A percentile compares a stretch with the other conserved stretches of the same genome.
Conservation (phyloP, 495 filamentous ascomycete species). For the Penicillium ochrochloron region DNA sequence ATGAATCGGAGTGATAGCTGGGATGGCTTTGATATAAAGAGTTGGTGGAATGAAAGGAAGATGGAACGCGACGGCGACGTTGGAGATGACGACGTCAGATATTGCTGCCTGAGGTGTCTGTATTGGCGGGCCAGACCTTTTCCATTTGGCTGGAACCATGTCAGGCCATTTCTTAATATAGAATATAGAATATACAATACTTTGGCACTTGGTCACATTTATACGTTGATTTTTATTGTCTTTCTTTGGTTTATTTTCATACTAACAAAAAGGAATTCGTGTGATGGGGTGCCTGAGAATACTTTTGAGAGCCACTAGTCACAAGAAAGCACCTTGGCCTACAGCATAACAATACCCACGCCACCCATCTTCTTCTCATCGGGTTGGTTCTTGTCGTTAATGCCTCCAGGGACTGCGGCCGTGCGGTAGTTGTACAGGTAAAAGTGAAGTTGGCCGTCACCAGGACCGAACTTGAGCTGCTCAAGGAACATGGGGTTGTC, state of each 20-base stretch:
- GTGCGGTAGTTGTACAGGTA: conserved; percentile 97
- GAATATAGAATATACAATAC: too few relatives aligned
- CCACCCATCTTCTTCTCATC: conserved; percentile 80
- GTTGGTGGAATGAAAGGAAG: conserved; percentile 8
- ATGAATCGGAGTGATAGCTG: neutral
- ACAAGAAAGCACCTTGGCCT: conserved; percentile 17
- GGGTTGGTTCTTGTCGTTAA: conserved; percentile 74
- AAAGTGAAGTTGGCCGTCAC: conserved; percentile 92
- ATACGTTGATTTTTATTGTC: neutral
- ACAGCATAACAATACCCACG: conserved; percentile 87
- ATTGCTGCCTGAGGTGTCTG: conserved; percentile 27
- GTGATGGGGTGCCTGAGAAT: conserved; percentile 18
- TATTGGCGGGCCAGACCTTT: neutral
- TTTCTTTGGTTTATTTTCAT: conserved; percentile 2
- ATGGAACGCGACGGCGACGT: conserved; percentile 15
- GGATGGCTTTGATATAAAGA: neutral
- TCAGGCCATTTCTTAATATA: neutral
- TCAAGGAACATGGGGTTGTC: conserved; percentile 94
- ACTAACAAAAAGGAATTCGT: conserved; percentile 21
- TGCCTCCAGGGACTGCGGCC: conserved; percentile 76
- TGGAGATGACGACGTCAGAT: conserved; percentile 28
- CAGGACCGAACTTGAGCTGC: conserved; percentile 89
- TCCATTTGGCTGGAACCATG: neutral
- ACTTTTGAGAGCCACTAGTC: conserved; percentile 19
- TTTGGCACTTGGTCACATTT: neutral